Evolutionary conservation across 1,139 yeast genomes (phyloP).

Genomic region (Taiozyma sp.): DNA sequence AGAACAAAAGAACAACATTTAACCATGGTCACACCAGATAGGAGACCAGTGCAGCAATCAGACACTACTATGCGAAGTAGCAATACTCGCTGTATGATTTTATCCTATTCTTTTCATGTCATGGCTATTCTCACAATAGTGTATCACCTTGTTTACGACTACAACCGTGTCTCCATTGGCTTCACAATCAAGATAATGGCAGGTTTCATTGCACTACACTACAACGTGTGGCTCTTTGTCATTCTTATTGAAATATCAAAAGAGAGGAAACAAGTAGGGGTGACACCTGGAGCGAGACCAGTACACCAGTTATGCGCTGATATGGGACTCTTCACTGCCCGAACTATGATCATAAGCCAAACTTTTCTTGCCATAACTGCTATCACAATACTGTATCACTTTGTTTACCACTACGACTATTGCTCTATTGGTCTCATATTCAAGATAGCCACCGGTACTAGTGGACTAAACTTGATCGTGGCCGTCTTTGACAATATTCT

Average conservation of each 20-base stretch:
- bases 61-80: background rate
- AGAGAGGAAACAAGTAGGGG: background rate
- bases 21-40: background rate
- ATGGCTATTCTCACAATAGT: background rate
- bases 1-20: too few relatives aligned
- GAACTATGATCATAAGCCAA: too few relatives aligned
- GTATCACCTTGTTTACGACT: background rate
- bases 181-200: background rate
- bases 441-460: too few relatives aligned
- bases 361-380: too few relatives aligned
- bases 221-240: background rate
- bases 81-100: background rate
- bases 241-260: background rate
- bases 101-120: background rate
- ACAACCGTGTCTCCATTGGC: background rate
- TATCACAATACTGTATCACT: too few relatives aligned
- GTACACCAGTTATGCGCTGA: too few relatives aligned
- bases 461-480: too few relatives aligned
- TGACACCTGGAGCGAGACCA: background rate
- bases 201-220: background rate
- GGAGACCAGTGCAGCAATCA: background rate
- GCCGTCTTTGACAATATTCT: too few relatives aligned
- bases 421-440: too few relatives aligned
- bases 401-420: too few relatives aligned
- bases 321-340: too few relatives aligned